Percentiles rank a stretch among this genome's conserved stretches.
These are phyloP conservation scores for Chlorophyllum brunneum DNA, from an alignment of 768 basidiomycete species.

Conservation along the genomic window DNA sequence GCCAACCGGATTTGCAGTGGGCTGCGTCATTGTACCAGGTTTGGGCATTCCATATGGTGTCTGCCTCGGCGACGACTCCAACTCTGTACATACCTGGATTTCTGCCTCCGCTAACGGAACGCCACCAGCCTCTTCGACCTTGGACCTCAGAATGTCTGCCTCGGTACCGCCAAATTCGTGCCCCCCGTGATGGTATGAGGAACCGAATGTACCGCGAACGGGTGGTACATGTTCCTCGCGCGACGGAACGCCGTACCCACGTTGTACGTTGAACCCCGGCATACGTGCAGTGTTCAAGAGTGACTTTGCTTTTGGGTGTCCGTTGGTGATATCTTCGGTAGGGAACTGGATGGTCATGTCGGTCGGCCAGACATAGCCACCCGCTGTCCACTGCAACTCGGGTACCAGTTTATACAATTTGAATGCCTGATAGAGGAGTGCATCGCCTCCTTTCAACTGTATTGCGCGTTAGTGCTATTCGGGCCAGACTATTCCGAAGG, in stretches of 20 bases:
- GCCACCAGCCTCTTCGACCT: constrained; percentile 68
- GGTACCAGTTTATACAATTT: constrained; percentile 73
- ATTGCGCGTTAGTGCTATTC: not conserved
- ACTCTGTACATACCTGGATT: constrained; percentile 56
- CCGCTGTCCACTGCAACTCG: constrained; percentile 78
- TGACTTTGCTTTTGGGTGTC: constrained; percentile 13
- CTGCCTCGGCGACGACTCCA: constrained; percentile 11
- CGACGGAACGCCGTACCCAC: constrained; percentile 15
- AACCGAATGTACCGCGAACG: constrained; percentile 41
- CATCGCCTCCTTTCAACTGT: constrained; percentile 76
- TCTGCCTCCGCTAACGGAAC: constrained; percentile 59
- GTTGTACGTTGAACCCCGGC: constrained; percentile 19
- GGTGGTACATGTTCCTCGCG: constrained; percentile 27
- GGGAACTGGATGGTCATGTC: constrained; percentile 66
- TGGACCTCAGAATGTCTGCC: constrained; percentile 38
- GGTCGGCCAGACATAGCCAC: constrained; percentile 78
- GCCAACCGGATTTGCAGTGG: constrained; percentile 39
- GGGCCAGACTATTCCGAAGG: not conserved
- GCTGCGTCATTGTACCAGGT: constrained; percentile 25
- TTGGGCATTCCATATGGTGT: constrained; percentile 2
- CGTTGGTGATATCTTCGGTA: constrained; percentile 34
- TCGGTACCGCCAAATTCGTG: constrained; percentile 27
- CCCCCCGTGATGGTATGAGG: constrained; percentile 1
- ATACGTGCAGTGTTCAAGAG: constrained; percentile 18
- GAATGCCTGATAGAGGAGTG: constrained; percentile 70